These are phyloP conservation scores for Curvularia sp. DNA, from an alignment of 2,329 filamentous ascomycete genomes.

Conservation along the genomic window DNA sequence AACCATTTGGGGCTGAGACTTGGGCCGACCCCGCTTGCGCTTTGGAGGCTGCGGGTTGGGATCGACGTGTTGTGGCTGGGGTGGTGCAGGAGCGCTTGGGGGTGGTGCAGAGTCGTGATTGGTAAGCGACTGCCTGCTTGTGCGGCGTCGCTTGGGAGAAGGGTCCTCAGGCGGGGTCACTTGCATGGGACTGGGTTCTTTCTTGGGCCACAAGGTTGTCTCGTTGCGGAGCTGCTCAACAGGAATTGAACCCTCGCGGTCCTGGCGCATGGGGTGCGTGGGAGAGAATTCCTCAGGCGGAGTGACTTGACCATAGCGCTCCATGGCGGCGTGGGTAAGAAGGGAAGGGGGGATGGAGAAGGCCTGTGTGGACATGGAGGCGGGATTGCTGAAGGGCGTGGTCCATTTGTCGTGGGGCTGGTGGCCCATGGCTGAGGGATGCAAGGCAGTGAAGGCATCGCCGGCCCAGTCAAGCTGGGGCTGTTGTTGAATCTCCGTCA, in stretches of 20 bases:
- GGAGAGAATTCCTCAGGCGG: constrained; percentile 48
- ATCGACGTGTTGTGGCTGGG: constrained; percentile 20
- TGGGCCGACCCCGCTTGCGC: constrained; percentile 48
- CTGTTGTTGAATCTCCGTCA: constrained; percentile 31
- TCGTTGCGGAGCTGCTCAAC: constrained; percentile 42
- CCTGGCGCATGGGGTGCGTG: constrained; percentile 18
- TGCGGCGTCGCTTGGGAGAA: constrained; percentile 40
- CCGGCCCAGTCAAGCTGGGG: constrained; percentile 38
- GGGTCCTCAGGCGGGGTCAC: constrained; percentile 18
- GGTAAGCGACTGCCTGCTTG: constrained; percentile 25
- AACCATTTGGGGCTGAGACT: constrained; percentile 43
- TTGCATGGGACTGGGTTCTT: constrained; percentile 12
- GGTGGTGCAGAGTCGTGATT: constrained; percentile 18
- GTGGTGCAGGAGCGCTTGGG: constrained; percentile 18
- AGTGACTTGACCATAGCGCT: constrained; percentile 47
- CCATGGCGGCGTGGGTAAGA: constrained; percentile 35
- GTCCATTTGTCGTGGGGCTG: constrained; percentile 31
- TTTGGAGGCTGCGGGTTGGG: constrained; percentile 40
- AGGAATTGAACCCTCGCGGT: constrained; percentile 36
- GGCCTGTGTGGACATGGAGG: constrained; percentile 14
- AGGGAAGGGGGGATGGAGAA: constrained; percentile 42
- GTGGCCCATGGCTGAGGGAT: constrained; percentile 16
- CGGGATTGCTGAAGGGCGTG: constrained; percentile 23
- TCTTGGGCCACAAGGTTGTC: constrained; percentile 31
- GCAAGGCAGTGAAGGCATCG: constrained; percentile 38